phyloP scores from a whole-genome alignment of 2,329 filamentous ascomycete genomes.

The Ambrosiella beaveri region DNA sequence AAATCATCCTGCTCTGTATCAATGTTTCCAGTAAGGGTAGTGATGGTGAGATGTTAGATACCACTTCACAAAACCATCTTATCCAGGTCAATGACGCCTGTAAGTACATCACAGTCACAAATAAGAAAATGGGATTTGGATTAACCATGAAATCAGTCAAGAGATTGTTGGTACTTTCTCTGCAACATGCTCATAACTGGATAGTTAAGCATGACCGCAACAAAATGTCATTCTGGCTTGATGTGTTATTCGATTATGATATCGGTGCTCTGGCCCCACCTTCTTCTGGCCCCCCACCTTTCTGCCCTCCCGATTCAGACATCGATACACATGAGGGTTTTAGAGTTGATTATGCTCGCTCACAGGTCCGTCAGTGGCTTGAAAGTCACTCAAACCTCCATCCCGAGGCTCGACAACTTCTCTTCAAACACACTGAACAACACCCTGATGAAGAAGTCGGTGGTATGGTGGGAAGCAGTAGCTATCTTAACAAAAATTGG shows the following conservation, averaged over 20 bases:
- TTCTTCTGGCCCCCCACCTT: conserved; percentile 17
- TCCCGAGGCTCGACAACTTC: conserved; percentile 34
- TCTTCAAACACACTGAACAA: conserved; percentile 36
- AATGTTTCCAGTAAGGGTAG: conserved; percentile 52
- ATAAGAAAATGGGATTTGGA: not conserved
- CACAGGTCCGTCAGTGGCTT: conserved; percentile 45
- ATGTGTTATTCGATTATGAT: conserved; percentile 45
- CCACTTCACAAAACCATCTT: conserved; percentile 36
- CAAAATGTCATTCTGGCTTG: conserved; percentile 54
- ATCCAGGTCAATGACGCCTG: conserved; percentile 48
- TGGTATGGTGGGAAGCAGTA: conserved; percentile 28
- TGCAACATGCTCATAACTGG: conserved; percentile 54
- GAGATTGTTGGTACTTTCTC: conserved; percentile 45
- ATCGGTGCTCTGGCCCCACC: conserved; percentile 21
- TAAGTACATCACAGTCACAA: conserved; percentile 21
- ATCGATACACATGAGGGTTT: conserved; percentile 16
- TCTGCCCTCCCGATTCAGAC: not conserved
- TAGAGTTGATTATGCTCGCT: conserved; percentile 37
- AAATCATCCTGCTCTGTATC: conserved; percentile 46
- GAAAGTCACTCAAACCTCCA: conserved; percentile 43
- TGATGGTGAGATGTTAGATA: conserved; percentile 45
- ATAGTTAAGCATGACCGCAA: conserved; percentile 51
- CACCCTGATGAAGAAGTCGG: conserved; percentile 32
- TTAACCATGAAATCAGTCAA: conserved; percentile 30
- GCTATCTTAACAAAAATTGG: conserved; percentile 40